Evolutionary conservation across 495 filamentous ascomycete genomes (phyloP).

Genomic region (Polyplosphaeria fusca): DNA sequence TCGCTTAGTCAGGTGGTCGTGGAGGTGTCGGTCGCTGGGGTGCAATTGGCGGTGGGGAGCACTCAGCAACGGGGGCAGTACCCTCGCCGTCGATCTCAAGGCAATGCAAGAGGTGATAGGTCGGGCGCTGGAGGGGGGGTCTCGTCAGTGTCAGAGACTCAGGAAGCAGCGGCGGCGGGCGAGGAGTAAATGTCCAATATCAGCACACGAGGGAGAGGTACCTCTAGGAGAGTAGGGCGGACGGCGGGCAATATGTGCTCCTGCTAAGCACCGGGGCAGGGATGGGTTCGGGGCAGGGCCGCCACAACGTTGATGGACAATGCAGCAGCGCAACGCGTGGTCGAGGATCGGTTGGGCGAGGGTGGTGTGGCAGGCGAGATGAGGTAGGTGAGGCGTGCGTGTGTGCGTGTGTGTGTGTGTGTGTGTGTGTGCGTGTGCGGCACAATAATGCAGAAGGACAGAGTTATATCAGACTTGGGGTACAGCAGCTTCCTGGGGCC

Average conservation of each 20-base stretch:
- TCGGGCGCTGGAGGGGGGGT: background rate
- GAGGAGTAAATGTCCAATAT: background rate
- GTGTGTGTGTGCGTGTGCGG: too few relatives aligned
- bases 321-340: background rate
- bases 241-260: constrained; percentile 11
- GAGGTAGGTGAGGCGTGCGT: background rate
- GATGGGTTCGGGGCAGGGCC: background rate
- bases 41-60: too few relatives aligned
- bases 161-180: background rate
- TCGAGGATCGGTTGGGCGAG: background rate
- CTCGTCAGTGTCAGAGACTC: background rate
- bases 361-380: background rate
- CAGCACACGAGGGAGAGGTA: background rate
- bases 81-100: too few relatives aligned
- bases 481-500: constrained; percentile 17
- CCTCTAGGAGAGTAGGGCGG: background rate
- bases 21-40: constrained; percentile 5
- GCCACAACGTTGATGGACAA: background rate
- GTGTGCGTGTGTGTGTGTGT: too few relatives aligned
- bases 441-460: too few relatives aligned
- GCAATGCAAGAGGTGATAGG: too few relatives aligned
- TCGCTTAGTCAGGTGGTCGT: constrained; percentile 9
- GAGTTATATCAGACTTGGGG: background rate
- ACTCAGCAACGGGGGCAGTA: too few relatives aligned
- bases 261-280: constrained; percentile 9